Evolutionary conservation across 192 early-diverging fungal species (phyloP), one percentile per base, ranked within the genome.

Genomic region (Podila minutissima): DNA sequence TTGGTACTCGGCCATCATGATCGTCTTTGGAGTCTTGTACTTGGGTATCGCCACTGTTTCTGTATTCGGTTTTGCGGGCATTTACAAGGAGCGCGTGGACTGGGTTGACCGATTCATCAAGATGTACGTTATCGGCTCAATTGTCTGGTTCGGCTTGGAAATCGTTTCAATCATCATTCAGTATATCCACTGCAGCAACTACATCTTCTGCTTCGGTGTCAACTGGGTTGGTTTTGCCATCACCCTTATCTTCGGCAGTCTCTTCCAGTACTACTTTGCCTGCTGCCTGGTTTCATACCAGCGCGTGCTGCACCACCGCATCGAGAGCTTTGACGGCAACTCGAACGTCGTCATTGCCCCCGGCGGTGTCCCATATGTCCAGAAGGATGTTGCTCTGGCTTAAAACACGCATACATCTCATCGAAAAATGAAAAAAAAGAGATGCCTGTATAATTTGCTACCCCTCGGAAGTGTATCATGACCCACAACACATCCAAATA

Each of bases 201-300:
- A 35, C 28, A 9, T 4, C 46, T 4, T 28, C 48, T 37, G 8
- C 31, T 11, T 24, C 13, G 59, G 50, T 19, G 51, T 78, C 20
- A 3, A 4, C 24, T 73, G 71, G 71, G 77, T 46, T 29, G 26
- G 24, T 13, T 67, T 51, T 49, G 59, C 73, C 33, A 24, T 73
- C 12, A 31, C 59, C 13, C n/a, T 81, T 38, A 13, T 81, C 32
- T 20, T 81, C 35, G 53, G 51, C 5, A 9, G 35, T n/a, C 32
- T 3, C 11, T 58, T 81, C 71, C 77, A 81, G 67, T 73, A 69
- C 77, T 81, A 73, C 66, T 81, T 81, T 67, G 64, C 62, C 67
- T 57, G 62, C 62, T 69, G 66, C 62, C 48, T 81, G 22, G 77
- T 73, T 41, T 73, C 71, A 1, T 81, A 81, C 71, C 77, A 81